These are phyloP conservation scores for Zymoseptoria passerinii DNA, from an alignment of 2,329 filamentous ascomycete genomes.

Conservation along the genomic window DNA sequence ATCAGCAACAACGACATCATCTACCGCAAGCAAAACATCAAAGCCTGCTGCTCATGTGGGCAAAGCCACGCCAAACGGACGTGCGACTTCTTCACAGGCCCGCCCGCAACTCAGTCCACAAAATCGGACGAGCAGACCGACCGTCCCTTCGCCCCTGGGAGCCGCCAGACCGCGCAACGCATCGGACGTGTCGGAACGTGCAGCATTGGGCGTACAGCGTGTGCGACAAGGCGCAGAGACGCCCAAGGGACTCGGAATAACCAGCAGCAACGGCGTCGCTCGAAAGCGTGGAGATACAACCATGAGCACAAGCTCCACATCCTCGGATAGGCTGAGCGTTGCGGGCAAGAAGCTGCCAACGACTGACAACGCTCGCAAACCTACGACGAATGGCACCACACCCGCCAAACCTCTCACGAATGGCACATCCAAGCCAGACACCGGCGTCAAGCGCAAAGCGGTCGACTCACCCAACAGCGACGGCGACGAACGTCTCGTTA, in stretches of 20 bases:
- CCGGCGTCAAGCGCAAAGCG: constrained; percentile 39
- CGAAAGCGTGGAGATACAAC: constrained; percentile 26
- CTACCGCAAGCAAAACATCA: constrained; percentile 11
- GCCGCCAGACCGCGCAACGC: constrained; percentile 54
- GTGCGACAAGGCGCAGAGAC: constrained; percentile 31
- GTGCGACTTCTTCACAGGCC: constrained; percentile 20
- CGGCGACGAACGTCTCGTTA: constrained; percentile 11
- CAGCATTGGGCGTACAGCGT: constrained; percentile 20
- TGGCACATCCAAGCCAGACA: constrained; percentile 21
- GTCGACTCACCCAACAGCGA: constrained; percentile 29
- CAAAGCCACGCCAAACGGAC: constrained; percentile 21
- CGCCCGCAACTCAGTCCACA: constrained; percentile 33
- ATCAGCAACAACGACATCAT: constrained; percentile 13
- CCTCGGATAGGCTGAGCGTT: constrained; percentile 11
- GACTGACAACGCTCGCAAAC: constrained; percentile 5
- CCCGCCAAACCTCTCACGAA: constrained; percentile 5
- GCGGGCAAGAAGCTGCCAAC: constrained; percentile 14
- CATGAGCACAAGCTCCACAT: constrained; percentile 19
- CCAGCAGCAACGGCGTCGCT: constrained; percentile 30
- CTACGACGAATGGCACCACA: constrained; percentile 34
- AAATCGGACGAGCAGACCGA: constrained; percentile 44
- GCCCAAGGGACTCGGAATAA: constrained; percentile 35
- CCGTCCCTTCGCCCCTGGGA: constrained; percentile 54
- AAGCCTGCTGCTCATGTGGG: constrained; percentile 13
- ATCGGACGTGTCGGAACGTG: constrained; percentile 41